phyloP scores from a whole-genome alignment of 768 basidiomycete species.

The Kwoniella sp. region DNA sequence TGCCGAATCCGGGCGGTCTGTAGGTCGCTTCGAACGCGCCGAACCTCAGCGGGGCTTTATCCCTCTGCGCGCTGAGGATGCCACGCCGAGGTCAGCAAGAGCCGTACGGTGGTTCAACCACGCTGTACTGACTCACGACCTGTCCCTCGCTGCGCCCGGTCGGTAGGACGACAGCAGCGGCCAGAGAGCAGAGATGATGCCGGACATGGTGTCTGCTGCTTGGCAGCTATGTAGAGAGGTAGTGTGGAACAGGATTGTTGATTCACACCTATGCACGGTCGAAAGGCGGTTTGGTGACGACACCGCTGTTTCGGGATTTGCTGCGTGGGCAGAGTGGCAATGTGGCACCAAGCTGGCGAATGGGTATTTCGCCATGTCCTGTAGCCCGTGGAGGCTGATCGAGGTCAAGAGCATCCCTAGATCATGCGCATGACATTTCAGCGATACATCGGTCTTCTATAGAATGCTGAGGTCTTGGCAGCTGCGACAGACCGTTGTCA shows the following conservation, averaged over 20 bases:
- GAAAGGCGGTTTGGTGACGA: background rate
- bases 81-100: background rate
- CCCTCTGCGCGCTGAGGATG: conserved; percentile 14
- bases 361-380: no score
- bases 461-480: no score
- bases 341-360: no score
- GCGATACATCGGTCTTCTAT: no score
- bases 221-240: background rate
- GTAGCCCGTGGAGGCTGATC: no score
- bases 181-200: conserved; percentile 28
- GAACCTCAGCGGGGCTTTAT: conserved; percentile 32
- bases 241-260: background rate
- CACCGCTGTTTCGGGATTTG: background rate
- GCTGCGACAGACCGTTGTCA: no score
- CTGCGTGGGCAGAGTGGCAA: background rate
- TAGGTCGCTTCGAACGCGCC: conserved; percentile 47
- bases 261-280: background rate
- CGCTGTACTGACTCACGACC: no score
- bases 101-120: background rate
- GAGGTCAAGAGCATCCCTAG: no score
- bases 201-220: conserved; percentile 29
- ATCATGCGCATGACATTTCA: no score
- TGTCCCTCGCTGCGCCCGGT: conserved; percentile 33
- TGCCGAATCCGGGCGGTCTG: conserved; percentile 32
- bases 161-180: conserved; percentile 34